These are phyloP conservation scores for Symbiodinium natans DNA, from an alignment of 73 alveolate genomes.

Conservation along the genomic window DNA sequence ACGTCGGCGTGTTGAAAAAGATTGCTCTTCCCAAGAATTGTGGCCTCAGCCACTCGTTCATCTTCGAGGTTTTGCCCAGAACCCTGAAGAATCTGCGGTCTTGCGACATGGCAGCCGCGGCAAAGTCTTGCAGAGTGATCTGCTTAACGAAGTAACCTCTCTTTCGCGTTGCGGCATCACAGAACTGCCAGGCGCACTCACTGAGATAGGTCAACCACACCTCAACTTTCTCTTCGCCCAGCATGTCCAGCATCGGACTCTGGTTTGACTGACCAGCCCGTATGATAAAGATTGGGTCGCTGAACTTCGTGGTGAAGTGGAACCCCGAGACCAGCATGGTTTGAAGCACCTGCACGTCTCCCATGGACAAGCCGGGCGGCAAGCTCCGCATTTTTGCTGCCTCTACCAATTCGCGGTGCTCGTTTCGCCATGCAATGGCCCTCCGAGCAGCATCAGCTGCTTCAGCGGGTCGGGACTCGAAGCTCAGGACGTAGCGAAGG, in stretches of 20 bases:
- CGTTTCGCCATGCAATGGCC: slow-evolving; percentile 51
- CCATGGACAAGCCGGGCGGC: slow-evolving; percentile 59
- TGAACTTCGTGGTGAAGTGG: slow-evolving; percentile 37
- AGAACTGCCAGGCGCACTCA: slow-evolving; percentile 65
- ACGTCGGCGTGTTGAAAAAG: slow-evolving; percentile 66
- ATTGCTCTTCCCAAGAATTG: slow-evolving; percentile 56
- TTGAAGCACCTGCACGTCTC: slow-evolving; percentile 11
- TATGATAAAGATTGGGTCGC: slow-evolving; percentile 75
- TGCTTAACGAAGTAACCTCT: slow-evolving; percentile 59
- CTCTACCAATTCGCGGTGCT: slow-evolving; percentile 31
- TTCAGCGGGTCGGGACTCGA: slow-evolving; percentile 1
- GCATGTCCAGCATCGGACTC: slow-evolving; percentile 15
- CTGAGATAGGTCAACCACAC: slow-evolving; percentile 36
- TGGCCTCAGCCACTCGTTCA: slow-evolving; percentile 83
- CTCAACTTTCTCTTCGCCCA: slow-evolving; percentile 83
- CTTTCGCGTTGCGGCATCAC: slow-evolving; percentile 58
- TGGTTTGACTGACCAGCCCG: slow-evolving; percentile 67
- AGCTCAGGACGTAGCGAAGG: slow-evolving; percentile 77
- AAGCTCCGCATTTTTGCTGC: slow-evolving; percentile 41
- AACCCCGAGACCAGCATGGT: slow-evolving; percentile 47
- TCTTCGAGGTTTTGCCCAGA: slow-evolving; percentile 58
- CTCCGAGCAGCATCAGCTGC: slow-evolving; percentile 67
- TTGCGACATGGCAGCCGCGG: slow-evolving; percentile 22
- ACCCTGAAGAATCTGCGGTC: slow-evolving; percentile 60
- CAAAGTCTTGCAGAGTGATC: slow-evolving; percentile 47